Base-by-base conservation (phyloP, 805 yeast genomes). In the Pichia nanzhaoensis region DNA sequence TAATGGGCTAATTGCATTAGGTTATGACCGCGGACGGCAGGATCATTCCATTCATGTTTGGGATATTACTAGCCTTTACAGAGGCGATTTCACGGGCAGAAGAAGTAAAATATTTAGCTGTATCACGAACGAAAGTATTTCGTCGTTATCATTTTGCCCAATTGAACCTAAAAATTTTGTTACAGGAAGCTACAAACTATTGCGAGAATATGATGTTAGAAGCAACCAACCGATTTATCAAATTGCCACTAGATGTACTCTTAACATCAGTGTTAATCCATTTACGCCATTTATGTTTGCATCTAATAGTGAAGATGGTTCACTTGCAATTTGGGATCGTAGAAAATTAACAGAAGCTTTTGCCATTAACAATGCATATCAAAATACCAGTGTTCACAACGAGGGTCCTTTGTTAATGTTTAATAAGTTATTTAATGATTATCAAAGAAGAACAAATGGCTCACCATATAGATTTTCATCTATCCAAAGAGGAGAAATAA, bases 251-350 rank as follows among this genome's bases (percentile, higher is more conserved):
- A 77, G 82, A 54, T 76, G 85, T 48, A 78, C 89, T 0, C 70
- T 77, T 54, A 84, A 84, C 17, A 71, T 90, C 38, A 70, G 76
- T 8, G 68, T 81, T 27, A 90, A 86, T 57, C 91, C 84, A 3
- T 78, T 78, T 56, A 78, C 80, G 55, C 73, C 72, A 12, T 73
- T 77, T 61, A 71, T 76, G 50, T 86, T 90, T 60, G 78, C 87
- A 16, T 80, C 95, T 0, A 77, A 77, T 51, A 78, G 86, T 42
- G 96, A 89, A 54, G 91, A 85, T 56, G 95, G 96, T 1, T 77
- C 93, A 0, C 65, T 89, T 41, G 82, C 91, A 0, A 70, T 90
- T 7, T 90, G 90, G 86, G 95, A 85, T 59, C 71, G 87, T 51
- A 68, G 95, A 51, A 80, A 74, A 51, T 59, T 85, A 38, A 61